Evolutionary conservation across 169 alveolate species (phyloP), one percentile per base, ranked within the genome.

Genomic region (Eimeria brunetti): DNA sequence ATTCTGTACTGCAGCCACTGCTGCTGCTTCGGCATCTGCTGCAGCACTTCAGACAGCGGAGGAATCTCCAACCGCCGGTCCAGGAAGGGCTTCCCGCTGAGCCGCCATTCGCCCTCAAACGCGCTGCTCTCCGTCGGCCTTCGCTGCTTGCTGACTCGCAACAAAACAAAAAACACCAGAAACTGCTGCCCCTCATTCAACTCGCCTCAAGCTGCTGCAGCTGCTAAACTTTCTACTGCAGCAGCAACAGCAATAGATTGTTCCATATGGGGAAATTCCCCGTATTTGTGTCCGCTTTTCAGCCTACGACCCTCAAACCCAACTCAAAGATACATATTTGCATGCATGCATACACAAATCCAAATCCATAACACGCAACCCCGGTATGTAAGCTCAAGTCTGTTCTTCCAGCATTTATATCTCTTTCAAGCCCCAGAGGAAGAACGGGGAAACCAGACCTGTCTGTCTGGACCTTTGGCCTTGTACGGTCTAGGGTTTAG

Each of bases 11-110:
- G 80, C 41, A 18, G 46, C 62, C 12, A n/a, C 38, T 36, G 86
- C 86, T 75, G 86, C 53, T 22, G 86, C 53, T 14, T 75, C 6
- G 86, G 86, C 86, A 75, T 36, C 22, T 75, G 86, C 60, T 75
- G 86, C 60, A 75, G 60, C 38, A 75, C 86, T 38, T 36, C 30
- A 27, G 86, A 30, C 18, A 75, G 14, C 22, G 86, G 9, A 12
- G 86, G 86, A 30, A 75, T 33, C 56, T 11, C 60, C 60, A 75
- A 18, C 14, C 8, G 49, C 6, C 46, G 30, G 36, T 38, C 22
- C 5, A 75, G 86, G 24, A 38, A 75, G 7, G 86, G 22, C 56
- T 44, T 41, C 56, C 60, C 36, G 60, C 33, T 38, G 24, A 75
- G 51, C 14, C 60, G 56, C 86, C 86, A 75, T n/a, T 38, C 33